Evolutionary conservation across 352 stramenopile genomes (phyloP), one percentile per base, ranked within the genome.

Genomic region (Thalassiosira exigua): DNA sequence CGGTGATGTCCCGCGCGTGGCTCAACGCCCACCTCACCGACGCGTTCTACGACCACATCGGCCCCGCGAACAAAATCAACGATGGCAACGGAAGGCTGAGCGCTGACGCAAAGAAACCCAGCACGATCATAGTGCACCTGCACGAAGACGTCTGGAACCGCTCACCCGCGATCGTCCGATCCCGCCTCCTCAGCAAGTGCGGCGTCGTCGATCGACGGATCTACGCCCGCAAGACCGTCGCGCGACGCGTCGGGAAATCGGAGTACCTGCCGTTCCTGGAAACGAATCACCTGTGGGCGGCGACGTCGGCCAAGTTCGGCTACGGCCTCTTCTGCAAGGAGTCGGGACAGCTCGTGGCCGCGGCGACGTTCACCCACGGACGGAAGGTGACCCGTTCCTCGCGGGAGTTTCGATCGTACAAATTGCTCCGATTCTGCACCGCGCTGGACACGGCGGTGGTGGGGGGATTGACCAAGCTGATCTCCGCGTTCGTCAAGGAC

Each of bases 401-500:
- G 0, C 21, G 52, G 32, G 14, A 36, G 2, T 79, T 71, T 46
- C 58, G 75, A 24, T 90, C 86, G 5, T 79, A 86, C 69, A 84
- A 92, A 75, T 60, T 92, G 0, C 27, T 91, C n/a, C 83, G 86
- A 57, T 92, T 88, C 66, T 90, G 86, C 53, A 80, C 79, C 1
- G 58, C 61, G 50, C 30, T 65, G 24, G 65, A 90, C 60, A 58
- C 36, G 14, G 76, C 51, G 4, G 79, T 92, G 4, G 73, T 92
- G 4, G 87, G 87, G 12, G 87, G 84, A n/a, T 81, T 91, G 22
- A 81, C 72, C 0, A 92, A 92, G 68, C 67, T 92, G 17, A 52
- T 86, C 12, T 41, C 69, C 42, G 70, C 79, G 22, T 92, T 92
- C 59, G 50, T 79, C 1, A 79, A 53, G 41, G 72, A 90, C 19